phyloP scores from a whole-genome alignment of 2,329 filamentous ascomycete genomes.

The Penicillium frequentans region DNA sequence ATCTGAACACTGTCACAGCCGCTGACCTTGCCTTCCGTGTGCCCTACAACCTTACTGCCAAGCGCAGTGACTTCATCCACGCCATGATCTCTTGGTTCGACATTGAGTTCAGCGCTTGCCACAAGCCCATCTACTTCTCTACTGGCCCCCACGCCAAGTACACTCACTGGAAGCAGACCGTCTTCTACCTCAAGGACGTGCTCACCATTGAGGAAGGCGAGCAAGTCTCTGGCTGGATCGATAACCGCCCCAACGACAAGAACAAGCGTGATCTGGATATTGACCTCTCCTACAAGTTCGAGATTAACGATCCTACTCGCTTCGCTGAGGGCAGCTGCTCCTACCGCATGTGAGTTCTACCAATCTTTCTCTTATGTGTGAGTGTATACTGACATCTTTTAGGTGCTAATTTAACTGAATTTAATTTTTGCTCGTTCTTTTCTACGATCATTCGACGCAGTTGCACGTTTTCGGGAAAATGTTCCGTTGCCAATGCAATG shows the following conservation, averaged over 20 bases:
- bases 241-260: constrained; percentile 87
- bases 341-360: constrained; percentile 66
- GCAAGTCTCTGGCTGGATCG: constrained; percentile 69
- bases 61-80: constrained; percentile 92
- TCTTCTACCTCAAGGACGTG: constrained; percentile 94
- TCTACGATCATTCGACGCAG: constrained; percentile 14
- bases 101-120: constrained; percentile 96
- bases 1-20: constrained; percentile 85
- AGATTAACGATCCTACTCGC: constrained; percentile 72
- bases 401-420: constrained; percentile 25
- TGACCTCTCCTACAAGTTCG: constrained; percentile 75
- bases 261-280: constrained; percentile 96
- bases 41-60: constrained; percentile 72
- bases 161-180: constrained; percentile 99
- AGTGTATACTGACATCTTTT: neutral
- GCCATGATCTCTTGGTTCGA: constrained; percentile 98
- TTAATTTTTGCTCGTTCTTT: constrained; percentile 12
- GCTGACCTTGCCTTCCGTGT: constrained; percentile 81
- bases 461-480: constrained; percentile 20
- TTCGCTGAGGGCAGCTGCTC: constrained; percentile 67
- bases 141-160: constrained; percentile 98
- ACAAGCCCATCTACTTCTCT: constrained; percentile 96
- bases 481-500: constrained; percentile 23
- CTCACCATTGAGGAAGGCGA: constrained; percentile 89
- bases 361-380: neutral